phyloP scores from a whole-genome alignment of 2,329 filamentous ascomycete genomes.

The Shiraia bambusicola region DNA sequence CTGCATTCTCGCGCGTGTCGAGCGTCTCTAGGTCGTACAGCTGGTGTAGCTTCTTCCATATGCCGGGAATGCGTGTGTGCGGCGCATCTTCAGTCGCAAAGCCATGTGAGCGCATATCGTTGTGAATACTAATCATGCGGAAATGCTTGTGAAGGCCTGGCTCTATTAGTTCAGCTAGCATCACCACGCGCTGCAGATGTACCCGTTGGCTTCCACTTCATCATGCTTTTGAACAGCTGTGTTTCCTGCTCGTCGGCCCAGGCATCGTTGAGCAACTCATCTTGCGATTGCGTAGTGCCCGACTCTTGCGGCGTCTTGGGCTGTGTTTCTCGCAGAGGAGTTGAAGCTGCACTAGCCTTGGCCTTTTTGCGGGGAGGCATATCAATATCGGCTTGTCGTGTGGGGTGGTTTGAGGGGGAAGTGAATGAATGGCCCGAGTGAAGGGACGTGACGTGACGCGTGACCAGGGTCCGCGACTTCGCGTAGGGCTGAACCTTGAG shows the following conservation, averaged over 20 bases:
- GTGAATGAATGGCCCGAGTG: constrained; percentile 1
- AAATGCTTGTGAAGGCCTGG: constrained; percentile 60
- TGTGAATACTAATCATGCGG: constrained; percentile 52
- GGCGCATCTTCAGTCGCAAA: constrained; percentile 68
- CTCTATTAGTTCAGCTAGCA: constrained; percentile 1
- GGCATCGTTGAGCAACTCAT: constrained; percentile 64
- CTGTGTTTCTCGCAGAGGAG: constrained; percentile 49
- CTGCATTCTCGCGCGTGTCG: constrained; percentile 73
- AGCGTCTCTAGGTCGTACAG: constrained; percentile 85
- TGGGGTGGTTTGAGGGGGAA: constrained; percentile 1
- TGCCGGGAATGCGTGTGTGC: constrained; percentile 86
- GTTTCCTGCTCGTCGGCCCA: constrained; percentile 98
- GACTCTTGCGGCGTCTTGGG: constrained; percentile 45
- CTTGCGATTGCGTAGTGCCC: constrained; percentile 53
- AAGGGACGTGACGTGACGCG: constrained; percentile 11
- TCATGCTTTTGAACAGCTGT: constrained; percentile 87
- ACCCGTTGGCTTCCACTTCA: constrained; percentile 94
- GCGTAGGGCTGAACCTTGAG: constrained; percentile 32
- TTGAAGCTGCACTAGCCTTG: constrained; percentile 59
- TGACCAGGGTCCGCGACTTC: constrained; percentile 22
- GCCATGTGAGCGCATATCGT: constrained; percentile 52
- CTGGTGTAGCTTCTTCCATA: constrained; percentile 83
- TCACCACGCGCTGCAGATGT: not conserved
- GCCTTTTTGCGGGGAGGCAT: constrained; percentile 74
- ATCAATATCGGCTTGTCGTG: constrained; percentile 4